A percentile compares a stretch with the other conserved stretches of the same genome.
Evolutionary conservation across 2,329 filamentous ascomycete genomes (phyloP).

Genomic region (Cordyceps cateniannulata): DNA sequence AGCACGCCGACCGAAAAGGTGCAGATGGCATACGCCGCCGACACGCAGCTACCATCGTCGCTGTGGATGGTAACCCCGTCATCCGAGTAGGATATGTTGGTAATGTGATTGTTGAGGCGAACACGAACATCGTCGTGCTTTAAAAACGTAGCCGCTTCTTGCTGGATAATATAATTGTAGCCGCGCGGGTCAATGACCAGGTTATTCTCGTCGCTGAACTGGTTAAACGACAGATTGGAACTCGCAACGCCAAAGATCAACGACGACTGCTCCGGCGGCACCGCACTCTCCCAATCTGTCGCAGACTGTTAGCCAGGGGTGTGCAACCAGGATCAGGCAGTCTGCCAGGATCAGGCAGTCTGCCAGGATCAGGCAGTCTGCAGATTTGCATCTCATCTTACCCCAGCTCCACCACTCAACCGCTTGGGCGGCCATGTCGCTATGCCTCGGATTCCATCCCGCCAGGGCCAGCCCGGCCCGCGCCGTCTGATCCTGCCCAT

Average conservation of each 20-base stretch:
- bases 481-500: conserved; percentile 55
- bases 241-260: conserved; percentile 49
- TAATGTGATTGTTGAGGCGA: conserved; percentile 51
- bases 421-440: conserved; percentile 49
- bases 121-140: conserved; percentile 47
- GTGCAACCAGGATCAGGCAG: too few relatives aligned
- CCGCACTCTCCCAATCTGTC: conserved; percentile 17
- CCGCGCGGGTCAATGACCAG: conserved; percentile 56
- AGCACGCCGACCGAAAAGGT: conserved; percentile 65
- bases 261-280: conserved; percentile 48
- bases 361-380: too few relatives aligned
- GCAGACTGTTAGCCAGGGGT: background rate
- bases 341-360: too few relatives aligned
- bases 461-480: conserved; percentile 52
- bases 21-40: conserved; percentile 56
- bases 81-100: conserved; percentile 44
- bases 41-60: conserved; percentile 48
- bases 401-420: conserved; percentile 52
- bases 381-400: conserved; percentile 3
- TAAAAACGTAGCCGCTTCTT: conserved; percentile 53
- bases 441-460: conserved; percentile 52
- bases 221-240: conserved; percentile 56
- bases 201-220: conserved; percentile 56
- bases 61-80: conserved; percentile 47
- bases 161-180: conserved; percentile 50